Evolutionary conservation across 805 yeast genomes (phyloP).

Genomic region (Nakazawaea sp.): DNA sequence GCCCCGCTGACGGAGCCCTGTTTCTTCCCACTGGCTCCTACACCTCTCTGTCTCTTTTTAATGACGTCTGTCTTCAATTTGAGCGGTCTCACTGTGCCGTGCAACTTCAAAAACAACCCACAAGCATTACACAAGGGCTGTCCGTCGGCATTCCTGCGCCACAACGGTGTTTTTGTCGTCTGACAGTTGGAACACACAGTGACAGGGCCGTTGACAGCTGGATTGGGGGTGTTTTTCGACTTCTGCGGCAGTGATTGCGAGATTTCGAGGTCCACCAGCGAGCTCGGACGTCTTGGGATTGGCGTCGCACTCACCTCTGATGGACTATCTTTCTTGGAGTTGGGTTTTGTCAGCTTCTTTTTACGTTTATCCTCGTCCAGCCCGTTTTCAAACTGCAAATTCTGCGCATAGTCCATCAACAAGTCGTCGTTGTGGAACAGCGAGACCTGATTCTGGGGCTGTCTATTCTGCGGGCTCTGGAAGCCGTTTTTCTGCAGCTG

Average conservation of each 20-base stretch:
- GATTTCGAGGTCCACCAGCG: too few species aligned
- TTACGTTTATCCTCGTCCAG: not conserved
- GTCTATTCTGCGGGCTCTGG: not conserved
- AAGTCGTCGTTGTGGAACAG: slow-evolving; percentile 3
- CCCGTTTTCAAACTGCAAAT: not conserved
- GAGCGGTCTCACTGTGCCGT: slow-evolving; percentile 92
- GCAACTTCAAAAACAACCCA: slow-evolving; percentile 85
- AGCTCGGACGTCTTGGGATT: too few species aligned
- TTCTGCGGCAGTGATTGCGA: not conserved
- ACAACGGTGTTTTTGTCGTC: slow-evolving; percentile 87
- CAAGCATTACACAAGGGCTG: slow-evolving; percentile 95
- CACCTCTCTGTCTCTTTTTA: slow-evolving; percentile 76
- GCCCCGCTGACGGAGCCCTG: slow-evolving; percentile 12
- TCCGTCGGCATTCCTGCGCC: slow-evolving; percentile 93
- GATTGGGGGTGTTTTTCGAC: not conserved
- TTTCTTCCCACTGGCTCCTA: slow-evolving; percentile 16
- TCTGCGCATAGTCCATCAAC: slow-evolving; percentile 7
- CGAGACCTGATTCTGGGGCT: not conserved
- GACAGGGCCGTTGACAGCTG: slow-evolving; percentile 6
- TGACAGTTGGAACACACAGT: slow-evolving; percentile 79
- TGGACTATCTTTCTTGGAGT: too few species aligned
- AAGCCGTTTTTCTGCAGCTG: slow-evolving; percentile 4
- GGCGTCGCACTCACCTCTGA: too few species aligned
- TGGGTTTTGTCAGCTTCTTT: not conserved
- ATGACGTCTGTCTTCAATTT: slow-evolving; percentile 89